Conservation (phyloP, 371 early-diverging fungal genomes). For the Synchytrium microbalum region DNA sequence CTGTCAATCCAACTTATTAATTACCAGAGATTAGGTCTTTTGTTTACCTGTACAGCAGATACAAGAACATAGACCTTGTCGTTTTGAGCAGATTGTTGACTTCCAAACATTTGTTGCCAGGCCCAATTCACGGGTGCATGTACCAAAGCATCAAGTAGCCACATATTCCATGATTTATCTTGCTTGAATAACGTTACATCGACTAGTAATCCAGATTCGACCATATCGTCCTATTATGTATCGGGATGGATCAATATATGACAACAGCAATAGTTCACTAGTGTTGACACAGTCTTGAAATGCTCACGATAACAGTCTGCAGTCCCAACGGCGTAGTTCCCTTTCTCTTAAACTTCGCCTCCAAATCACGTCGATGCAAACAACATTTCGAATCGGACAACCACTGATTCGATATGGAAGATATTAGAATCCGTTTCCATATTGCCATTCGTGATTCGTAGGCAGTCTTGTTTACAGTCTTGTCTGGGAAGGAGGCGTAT, state of each 20-base stretch:
- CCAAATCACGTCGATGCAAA: slow-evolving; percentile 11
- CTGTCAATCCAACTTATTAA: no score
- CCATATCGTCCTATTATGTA: slow-evolving; percentile 8
- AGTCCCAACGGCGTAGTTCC: slow-evolving; percentile 13
- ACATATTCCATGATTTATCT: no score
- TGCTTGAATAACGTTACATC: no score
- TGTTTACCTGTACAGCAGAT: neutral
- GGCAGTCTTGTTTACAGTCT: neutral
- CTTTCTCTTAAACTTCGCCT: slow-evolving; percentile 9
- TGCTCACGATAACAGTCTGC: slow-evolving; percentile 13
- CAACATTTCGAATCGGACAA: neutral
- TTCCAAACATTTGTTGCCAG: neutral
- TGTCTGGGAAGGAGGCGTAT: neutral
- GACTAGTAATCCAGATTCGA: slow-evolving; percentile 7
- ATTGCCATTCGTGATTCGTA: neutral
- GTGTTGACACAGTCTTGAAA: no score
- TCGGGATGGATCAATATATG: neutral
- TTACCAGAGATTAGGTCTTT: no score
- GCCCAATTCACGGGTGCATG: slow-evolving; percentile 11
- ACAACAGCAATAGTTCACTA: no score
- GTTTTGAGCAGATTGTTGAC: neutral
- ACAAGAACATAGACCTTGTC: neutral
- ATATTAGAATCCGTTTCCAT: neutral
- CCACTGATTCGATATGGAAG: neutral
- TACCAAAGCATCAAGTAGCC: no score